Base-by-base conservation (phyloP, 306 rosid genomes). In the Neltuma alba region DNA sequence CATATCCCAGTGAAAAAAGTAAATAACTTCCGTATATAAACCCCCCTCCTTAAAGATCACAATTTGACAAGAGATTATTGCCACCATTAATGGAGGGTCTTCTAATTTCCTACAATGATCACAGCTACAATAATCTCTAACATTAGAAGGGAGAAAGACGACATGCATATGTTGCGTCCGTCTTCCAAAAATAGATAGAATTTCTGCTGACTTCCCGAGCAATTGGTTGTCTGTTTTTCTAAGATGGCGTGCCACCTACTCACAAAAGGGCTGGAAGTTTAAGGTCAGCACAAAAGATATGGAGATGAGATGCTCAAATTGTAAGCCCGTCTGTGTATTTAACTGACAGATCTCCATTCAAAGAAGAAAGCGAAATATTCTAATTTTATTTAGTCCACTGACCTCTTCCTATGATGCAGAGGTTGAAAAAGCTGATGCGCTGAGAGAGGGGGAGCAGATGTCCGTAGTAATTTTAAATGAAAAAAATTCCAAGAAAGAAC, bases 401-500 rank as follows among this genome's bases (percentile, higher is more conserved):
- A 67, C 28, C 57, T 69, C 68, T 27, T 37, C 12, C n/a, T n/a
- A 57, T 4, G 55, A 9, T 5, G 31, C 20, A 48, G 37, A 48
- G 23, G 61, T 62, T 54, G 25, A 68, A 28, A 18, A 40, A 40
- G 25, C 48, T 6, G 12, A 54, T 55, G 75, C 38, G 37, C 48
- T 27, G 5, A 57, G 76, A 18, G 37, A 15, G 41, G 42, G 11
- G 6, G 15, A 50, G 33, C 80, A 36, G 27, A 7, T n/a, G 73
- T 63, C 48, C 47, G 47, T 36, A 68, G 21, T 68, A 33, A 33
- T 63, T 34, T 7, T 18, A 15, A 34, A 33, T 63, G 25, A 76
- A 13, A 63, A 63, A 12, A 23, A 44, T 38, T 42, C 67, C 57
- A 75, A 82, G 72, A 84, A 30, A 38, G 16, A 54, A 80, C 28